Percentiles rank a stretch among this genome's conserved stretches.
phyloP scores from a whole-genome alignment of 345 rosid species.

The Corchorus capsularis region DNA sequence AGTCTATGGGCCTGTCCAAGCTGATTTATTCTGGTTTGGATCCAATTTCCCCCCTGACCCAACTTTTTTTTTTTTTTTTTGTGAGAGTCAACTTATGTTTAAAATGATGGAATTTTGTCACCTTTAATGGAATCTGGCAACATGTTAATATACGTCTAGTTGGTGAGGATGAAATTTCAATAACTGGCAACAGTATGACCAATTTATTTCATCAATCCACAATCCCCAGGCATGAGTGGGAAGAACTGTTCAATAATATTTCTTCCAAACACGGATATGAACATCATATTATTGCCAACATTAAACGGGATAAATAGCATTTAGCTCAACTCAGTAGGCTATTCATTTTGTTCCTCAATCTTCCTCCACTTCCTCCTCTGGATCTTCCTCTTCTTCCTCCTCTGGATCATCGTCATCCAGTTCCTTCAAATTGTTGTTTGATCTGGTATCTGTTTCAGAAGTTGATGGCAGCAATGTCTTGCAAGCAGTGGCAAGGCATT shows the following conservation, averaged over 20 bases:
- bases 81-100: too few species aligned
- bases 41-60: too few species aligned
- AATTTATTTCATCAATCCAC: background rate
- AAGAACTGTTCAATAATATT: background rate
- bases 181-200: background rate
- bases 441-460: background rate
- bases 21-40: too few species aligned
- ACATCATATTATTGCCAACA: background rate
- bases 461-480: background rate
- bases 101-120: too few species aligned
- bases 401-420: background rate
- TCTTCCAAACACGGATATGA: too few species aligned
- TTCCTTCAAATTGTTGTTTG: background rate
- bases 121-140: too few species aligned
- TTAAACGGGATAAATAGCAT: background rate
- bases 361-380: background rate
- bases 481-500: background rate
- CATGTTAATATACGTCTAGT: too few species aligned
- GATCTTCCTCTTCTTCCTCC: constrained; percentile 4
- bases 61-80: too few species aligned
- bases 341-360: background rate
- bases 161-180: too few species aligned
- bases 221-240: background rate
- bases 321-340: background rate
- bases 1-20: too few species aligned